Evolutionary conservation across 1,284 basidiomycete genomes (phyloP).

Genomic region (Moesziomyces aphidis): DNA sequence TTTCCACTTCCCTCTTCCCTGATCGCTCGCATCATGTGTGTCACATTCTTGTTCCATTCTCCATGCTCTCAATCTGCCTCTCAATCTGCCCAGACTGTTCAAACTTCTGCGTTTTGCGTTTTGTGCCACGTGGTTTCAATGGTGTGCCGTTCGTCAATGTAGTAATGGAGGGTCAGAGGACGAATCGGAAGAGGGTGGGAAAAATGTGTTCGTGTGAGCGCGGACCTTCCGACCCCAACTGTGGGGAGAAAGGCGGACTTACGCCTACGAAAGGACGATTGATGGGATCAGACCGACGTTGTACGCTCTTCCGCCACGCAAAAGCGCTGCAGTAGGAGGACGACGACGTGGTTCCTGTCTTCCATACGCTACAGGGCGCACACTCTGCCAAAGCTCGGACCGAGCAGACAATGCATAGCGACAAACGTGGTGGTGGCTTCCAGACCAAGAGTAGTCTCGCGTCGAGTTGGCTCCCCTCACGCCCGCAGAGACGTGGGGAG

Average conservation of each 20-base stretch:
- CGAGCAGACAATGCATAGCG: no score
- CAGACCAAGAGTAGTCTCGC: slow-evolving; percentile 67
- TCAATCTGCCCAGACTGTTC: neutral
- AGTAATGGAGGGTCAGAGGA: no score
- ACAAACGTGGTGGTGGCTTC: slow-evolving; percentile 19
- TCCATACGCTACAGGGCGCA: no score
- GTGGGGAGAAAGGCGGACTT: no score
- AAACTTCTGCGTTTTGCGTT: no score
- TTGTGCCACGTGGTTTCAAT: no score
- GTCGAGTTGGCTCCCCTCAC: slow-evolving; percentile 58
- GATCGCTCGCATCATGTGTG: neutral
- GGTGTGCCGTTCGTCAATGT: no score
- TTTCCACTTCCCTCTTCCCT: neutral
- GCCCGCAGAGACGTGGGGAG: slow-evolving; percentile 9
- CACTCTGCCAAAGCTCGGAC: no score
- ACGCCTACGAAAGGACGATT: neutral
- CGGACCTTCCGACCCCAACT: no score
- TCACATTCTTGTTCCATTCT: neutral
- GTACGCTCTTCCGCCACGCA: no score
- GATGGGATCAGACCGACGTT: slow-evolving; percentile 9
- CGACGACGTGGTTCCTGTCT: no score
- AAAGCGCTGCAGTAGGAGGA: no score
- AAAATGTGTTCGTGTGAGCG: slow-evolving; percentile 30
- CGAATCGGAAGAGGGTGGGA: neutral
- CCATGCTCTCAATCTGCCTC: slow-evolving; percentile 1